Evolutionary conservation across 2,329 filamentous ascomycete genomes (phyloP), one percentile per base, ranked within the genome.

Genomic region (Trichoderma sp.): DNA sequence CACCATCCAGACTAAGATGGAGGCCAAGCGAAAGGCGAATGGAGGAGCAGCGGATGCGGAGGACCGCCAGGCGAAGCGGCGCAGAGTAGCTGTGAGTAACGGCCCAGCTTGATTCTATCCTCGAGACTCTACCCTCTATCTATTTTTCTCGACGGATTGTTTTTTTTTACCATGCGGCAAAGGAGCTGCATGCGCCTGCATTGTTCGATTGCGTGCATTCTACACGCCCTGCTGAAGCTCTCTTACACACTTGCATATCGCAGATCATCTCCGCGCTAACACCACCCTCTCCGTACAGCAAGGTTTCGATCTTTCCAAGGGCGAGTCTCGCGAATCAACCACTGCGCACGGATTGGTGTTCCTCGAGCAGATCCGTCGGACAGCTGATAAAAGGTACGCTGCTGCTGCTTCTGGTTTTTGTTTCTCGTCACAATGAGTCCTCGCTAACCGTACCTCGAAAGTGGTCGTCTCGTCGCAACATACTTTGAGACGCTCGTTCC

Each of bases 381-480:
- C 93, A 26, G 89, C 90, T 74, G 94, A 97, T 81, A 97, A 97
- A 84, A 93, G 88, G 93, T 95, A 86, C 78, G 88, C 84, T 60
- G 47, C 34, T 3, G 21, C 28, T 24, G 26, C 57, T 2, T 34
- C 57, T 60, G 57, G 7, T 12, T 30, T 28, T 24, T 34, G 4
- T 57, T 5, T 32, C 12, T 15, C 32, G 26, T 24, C 14, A 18
- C 24, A 32, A n/a, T 6, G 26, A 28, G 39, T 32, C 12, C 26
- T 14, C 21, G 47, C 76, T 79, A 72, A 78, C 74, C n/a, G 57
- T 64, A 39, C 30, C 18, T 6, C 11, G 28, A 36, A 72, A 92
- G 90, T 83, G 92, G 93, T 73, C 92, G 93, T 61, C 86, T 87
- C 9, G 92, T 97, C 77, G 90, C 92, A 67, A 90, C 87, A 56